Percentiles rank a stretch among this genome's conserved stretches.
Evolutionary conservation across 805 yeast species (phyloP).

Genomic region (Trichomonascus vanleenenianus): DNA sequence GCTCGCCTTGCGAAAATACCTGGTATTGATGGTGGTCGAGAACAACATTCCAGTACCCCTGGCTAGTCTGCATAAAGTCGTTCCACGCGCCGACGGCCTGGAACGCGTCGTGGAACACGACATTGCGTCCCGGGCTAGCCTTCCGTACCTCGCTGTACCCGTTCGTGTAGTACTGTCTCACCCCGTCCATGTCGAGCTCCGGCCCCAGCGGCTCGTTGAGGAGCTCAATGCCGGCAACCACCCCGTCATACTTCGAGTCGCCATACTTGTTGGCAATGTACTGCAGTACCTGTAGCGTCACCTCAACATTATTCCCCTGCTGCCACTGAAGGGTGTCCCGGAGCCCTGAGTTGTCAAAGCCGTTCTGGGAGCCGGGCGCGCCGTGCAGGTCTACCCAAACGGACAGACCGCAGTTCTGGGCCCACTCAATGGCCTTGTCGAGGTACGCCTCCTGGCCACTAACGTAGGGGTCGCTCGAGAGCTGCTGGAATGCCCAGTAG

Average conservation of each 20-base stretch:
- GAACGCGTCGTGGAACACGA: slow-evolving; percentile 81
- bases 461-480: slow-evolving; percentile 74
- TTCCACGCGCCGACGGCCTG: slow-evolving; percentile 56
- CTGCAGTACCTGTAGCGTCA: slow-evolving; percentile 50
- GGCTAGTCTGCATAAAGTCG: slow-evolving; percentile 35
- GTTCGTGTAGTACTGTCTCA: slow-evolving; percentile 51
- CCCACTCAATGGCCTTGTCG: slow-evolving; percentile 75
- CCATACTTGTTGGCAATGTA: slow-evolving; percentile 59
- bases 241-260: slow-evolving; percentile 40
- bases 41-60: slow-evolving; percentile 55
- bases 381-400: slow-evolving; percentile 95
- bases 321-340: slow-evolving; percentile 55
- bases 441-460: slow-evolving; percentile 69
- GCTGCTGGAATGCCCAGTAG: slow-evolving; percentile 77
- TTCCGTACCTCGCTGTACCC: slow-evolving; percentile 62
- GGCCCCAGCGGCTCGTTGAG: slow-evolving; percentile 88
- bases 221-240: slow-evolving; percentile 75
- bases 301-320: slow-evolving; percentile 39
- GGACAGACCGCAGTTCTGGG: slow-evolving; percentile 48
- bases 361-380: slow-evolving; percentile 95
- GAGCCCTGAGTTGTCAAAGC: slow-evolving; percentile 88
- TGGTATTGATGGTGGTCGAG: slow-evolving; percentile 90
- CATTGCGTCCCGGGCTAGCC: slow-evolving; percentile 41
- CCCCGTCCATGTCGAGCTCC: slow-evolving; percentile 45
- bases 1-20: slow-evolving; percentile 62